Conservation (phyloP, 176 grass and related monocot genomes). For the Paspalum vaginatum region DNA sequence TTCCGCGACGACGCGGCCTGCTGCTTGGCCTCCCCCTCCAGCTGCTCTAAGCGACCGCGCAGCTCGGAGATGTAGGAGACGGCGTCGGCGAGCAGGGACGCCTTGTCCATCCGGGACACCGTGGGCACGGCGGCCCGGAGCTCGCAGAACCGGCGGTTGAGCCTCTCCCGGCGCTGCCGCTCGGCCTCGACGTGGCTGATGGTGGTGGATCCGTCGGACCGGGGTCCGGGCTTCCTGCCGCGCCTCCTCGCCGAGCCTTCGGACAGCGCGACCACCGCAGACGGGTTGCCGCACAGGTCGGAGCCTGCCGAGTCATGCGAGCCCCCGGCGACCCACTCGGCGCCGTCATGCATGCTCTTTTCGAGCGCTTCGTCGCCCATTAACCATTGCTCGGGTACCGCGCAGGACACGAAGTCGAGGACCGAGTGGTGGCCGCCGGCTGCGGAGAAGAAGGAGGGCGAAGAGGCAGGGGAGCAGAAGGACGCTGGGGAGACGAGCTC, state of each 20-base stretch:
- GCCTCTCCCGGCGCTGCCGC: constrained; percentile 56
- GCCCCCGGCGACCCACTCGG: neutral
- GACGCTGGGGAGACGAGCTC: neutral
- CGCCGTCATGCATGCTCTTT: neutral
- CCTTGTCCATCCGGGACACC: constrained; percentile 66
- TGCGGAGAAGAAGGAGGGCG: neutral
- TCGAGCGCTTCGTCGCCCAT: constrained; percentile 11
- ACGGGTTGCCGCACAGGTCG: constrained; percentile 7
- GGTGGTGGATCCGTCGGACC: neutral
- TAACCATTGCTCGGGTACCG: constrained; percentile 39
- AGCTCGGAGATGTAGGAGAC: constrained; percentile 56
- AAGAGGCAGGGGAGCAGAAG: constrained; percentile 15
- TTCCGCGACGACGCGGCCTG: neutral
- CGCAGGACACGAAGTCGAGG: constrained; percentile 34
- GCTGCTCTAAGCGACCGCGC: constrained; percentile 25
- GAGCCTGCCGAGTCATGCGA: constrained; percentile 32
- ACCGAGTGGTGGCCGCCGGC: neutral
- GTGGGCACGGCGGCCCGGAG: constrained; percentile 59
- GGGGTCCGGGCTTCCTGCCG: constrained; percentile 17
- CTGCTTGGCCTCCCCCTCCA: constrained; percentile 33
- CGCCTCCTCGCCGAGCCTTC: neutral
- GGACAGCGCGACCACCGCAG: neutral
- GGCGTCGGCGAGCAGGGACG: constrained; percentile 59
- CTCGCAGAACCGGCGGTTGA: constrained; percentile 57
- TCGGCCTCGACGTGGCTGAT: constrained; percentile 61